phyloP scores from a whole-genome alignment of 352 stramenopile genomes.

The Pythium phragmitis region DNA sequence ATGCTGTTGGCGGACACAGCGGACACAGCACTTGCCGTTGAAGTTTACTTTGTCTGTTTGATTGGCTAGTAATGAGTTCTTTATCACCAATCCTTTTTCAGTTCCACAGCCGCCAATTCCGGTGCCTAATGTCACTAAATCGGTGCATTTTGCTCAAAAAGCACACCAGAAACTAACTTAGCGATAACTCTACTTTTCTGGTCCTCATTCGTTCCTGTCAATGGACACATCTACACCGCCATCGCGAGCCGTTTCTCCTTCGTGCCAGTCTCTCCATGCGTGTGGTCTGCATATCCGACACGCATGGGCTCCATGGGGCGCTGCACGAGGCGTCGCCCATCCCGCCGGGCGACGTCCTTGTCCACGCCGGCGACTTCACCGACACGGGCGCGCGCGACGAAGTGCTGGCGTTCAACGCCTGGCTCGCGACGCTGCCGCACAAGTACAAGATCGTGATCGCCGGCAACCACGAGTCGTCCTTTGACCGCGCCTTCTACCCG shows the following conservation, averaged over 20 bases:
- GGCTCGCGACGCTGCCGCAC: slow-evolving; percentile 65
- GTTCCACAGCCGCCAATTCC: no score
- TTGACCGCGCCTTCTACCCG: slow-evolving; percentile 68
- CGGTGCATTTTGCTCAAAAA: no score
- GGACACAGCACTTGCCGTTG: no score
- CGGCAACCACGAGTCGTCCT: slow-evolving; percentile 84
- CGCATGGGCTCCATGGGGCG: slow-evolving; percentile 61
- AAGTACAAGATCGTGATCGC: slow-evolving; percentile 77
- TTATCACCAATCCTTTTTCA: no score
- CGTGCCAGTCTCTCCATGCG: slow-evolving; percentile 32
- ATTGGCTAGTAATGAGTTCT: no score
- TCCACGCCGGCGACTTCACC: slow-evolving; percentile 90
- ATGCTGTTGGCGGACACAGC: no score
- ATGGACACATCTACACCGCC: no score
- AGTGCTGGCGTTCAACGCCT: slow-evolving; percentile 70
- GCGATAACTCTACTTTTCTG: no score
- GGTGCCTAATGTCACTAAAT: no score
- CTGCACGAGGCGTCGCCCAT: slow-evolving; percentile 46
- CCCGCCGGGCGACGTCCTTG: slow-evolving; percentile 78
- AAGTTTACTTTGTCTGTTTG: no score
- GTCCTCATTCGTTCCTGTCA: no score
- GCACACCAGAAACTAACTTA: no score
- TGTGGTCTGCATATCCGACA: slow-evolving; percentile 78
- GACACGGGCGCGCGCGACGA: slow-evolving; percentile 67
- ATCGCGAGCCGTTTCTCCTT: neutral